Conservation (phyloP, 176 grass and related monocot species). For the Avena sativa region DNA sequence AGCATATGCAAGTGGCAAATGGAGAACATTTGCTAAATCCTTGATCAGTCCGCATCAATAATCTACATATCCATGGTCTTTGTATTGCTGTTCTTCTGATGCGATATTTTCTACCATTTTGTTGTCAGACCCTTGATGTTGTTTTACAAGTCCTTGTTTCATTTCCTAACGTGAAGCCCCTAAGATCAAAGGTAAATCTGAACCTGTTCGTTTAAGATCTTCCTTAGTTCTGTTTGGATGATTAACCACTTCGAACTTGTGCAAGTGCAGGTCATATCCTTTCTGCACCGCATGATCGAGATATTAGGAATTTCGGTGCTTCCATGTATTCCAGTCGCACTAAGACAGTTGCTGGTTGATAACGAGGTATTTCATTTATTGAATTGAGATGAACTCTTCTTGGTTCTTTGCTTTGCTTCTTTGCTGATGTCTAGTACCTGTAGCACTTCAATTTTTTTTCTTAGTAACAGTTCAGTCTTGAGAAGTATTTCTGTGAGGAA, state of each 20-base stretch:
- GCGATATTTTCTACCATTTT: constrained; percentile 21
- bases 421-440: constrained; percentile 22
- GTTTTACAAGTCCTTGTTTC: constrained; percentile 79
- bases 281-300: constrained; percentile 96
- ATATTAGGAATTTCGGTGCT: constrained; percentile 87
- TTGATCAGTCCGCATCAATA: not conserved
- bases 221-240: constrained; percentile 31
- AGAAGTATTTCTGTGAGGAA: constrained; percentile 22
- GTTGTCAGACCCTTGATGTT: constrained; percentile 75
- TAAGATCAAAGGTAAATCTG: constrained; percentile 78
- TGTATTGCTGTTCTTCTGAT: constrained; percentile 32
- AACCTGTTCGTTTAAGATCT: constrained; percentile 39
- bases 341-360: constrained; percentile 83
- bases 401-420: constrained; percentile 29
- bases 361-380: constrained; percentile 72
- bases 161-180: constrained; percentile 71
- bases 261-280: constrained; percentile 78
- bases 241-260: constrained; percentile 38
- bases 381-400: constrained; percentile 22
- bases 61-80: constrained; percentile 4
- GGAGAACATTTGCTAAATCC: constrained; percentile 21
- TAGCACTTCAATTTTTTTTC: constrained; percentile 19
- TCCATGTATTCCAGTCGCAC: constrained; percentile 65
- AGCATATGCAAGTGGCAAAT: constrained; percentile 24
- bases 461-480: not conserved